phyloP scores from a whole-genome alignment of 2,329 filamentous ascomycete species.

The Hypoxylon sp. region DNA sequence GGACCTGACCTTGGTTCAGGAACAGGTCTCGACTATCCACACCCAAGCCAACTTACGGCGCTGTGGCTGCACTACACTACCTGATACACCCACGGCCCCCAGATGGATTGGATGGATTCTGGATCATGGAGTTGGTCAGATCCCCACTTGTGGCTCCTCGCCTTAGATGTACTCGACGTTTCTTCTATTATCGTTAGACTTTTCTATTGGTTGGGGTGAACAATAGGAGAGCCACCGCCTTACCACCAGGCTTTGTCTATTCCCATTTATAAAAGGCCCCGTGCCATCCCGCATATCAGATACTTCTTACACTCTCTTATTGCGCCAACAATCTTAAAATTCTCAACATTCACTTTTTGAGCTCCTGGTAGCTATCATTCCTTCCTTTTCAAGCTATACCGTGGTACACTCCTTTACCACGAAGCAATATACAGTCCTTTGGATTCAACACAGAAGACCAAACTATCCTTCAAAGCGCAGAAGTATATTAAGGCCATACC shows the following conservation, averaged over 20 bases:
- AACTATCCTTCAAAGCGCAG: constrained; percentile 31
- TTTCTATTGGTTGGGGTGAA: constrained; percentile 43
- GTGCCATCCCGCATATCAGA: constrained; percentile 30
- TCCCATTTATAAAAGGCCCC: constrained; percentile 46
- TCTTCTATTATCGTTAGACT: constrained; percentile 24
- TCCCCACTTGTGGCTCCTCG: constrained; percentile 21
- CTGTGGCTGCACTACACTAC: constrained; percentile 26
- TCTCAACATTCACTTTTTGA: constrained; percentile 47
- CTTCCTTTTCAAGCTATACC: constrained; percentile 45
- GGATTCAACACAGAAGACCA: constrained; percentile 30
- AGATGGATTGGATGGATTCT: constrained; percentile 41
- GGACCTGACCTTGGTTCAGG: constrained; percentile 39
- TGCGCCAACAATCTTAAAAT: constrained; percentile 41
- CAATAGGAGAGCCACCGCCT: constrained; percentile 39
- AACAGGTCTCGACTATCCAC: constrained; percentile 37
- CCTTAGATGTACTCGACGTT: constrained; percentile 28
- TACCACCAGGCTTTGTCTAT: constrained; percentile 37
- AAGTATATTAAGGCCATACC: constrained; percentile 25
- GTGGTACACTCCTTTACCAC: constrained; percentile 53
- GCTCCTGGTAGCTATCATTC: constrained; percentile 49
- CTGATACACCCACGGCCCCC: constrained; percentile 44
- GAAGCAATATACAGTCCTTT: constrained; percentile 39
- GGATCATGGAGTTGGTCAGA: constrained; percentile 30
- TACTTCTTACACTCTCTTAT: constrained; percentile 16
- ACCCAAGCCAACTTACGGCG: constrained; percentile 17